A percentile compares a stretch with the other conserved stretches of the same genome.
Conservation (phyloP, 148 eudicot species). For the Rhododendron williamsianum region DNA sequence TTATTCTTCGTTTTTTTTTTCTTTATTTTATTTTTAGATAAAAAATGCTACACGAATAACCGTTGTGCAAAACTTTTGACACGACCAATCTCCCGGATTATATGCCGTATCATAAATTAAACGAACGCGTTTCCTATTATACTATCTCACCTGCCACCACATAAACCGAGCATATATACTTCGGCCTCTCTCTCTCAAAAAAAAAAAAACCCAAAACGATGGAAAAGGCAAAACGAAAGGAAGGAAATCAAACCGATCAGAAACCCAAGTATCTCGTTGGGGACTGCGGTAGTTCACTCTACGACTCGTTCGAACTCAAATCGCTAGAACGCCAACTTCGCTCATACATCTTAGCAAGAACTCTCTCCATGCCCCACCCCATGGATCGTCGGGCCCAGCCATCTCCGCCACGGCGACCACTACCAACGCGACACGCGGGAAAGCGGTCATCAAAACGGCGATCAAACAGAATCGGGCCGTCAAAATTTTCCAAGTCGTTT, state of each 20-base stretch:
- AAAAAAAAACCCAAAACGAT: not conserved
- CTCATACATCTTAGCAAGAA: slow-evolving; percentile 59
- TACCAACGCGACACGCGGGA: not conserved
- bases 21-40: no score
- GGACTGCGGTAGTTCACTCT: slow-evolving; percentile 82
- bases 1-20: no score
- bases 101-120: no score
- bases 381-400: slow-evolving; percentile 11
- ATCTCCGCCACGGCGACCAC: not conserved
- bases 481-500: slow-evolving; percentile 17
- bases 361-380: slow-evolving; percentile 82
- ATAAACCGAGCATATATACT: not conserved
- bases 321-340: slow-evolving; percentile 64
- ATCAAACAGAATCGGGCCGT: no score
- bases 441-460: slow-evolving; percentile 17
- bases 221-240: not conserved
- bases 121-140: not conserved
- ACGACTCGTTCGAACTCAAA: slow-evolving; percentile 78
- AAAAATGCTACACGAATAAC: no score
- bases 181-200: not conserved
- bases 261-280: slow-evolving; percentile 27
- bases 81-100: no score
- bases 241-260: no score
- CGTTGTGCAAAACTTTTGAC: no score
- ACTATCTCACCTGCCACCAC: not conserved